phyloP scores from a whole-genome alignment of 768 basidiomycete genomes.

The Hemileccinum rubropunctum region DNA sequence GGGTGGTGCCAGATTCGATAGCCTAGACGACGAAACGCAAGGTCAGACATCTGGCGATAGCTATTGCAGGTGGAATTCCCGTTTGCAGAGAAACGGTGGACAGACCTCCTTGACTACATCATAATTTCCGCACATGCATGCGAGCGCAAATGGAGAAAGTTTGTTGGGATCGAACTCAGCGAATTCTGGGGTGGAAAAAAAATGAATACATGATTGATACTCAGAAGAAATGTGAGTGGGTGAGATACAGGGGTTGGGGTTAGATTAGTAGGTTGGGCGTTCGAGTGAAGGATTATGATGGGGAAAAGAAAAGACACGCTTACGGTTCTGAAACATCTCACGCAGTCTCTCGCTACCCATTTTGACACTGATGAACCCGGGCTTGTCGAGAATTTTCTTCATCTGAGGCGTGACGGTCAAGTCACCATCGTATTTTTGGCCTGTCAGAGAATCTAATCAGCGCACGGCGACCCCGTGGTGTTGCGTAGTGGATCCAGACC shows the following conservation, averaged over 20 bases:
- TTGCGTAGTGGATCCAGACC: slow-evolving; percentile 2
- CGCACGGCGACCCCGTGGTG: too few species aligned
- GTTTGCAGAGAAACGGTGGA: neutral
- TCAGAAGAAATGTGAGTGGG: neutral
- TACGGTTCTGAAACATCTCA: slow-evolving; percentile 29
- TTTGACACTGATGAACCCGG: slow-evolving; percentile 23
- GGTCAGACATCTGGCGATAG: neutral
- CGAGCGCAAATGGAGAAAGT: slow-evolving; percentile 23
- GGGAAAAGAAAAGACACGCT: slow-evolving; percentile 3
- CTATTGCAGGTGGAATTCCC: neutral
- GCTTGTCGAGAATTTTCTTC: slow-evolving; percentile 23
- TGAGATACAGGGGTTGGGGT: neutral
- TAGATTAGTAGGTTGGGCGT: neutral
- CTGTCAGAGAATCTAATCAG: slow-evolving; percentile 11
- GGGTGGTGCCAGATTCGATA: slow-evolving; percentile 30
- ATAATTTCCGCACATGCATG: slow-evolving; percentile 24
- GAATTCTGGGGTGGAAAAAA: slow-evolving; percentile 15
- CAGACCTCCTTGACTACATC: slow-evolving; percentile 21
- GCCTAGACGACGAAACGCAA: slow-evolving; percentile 10
- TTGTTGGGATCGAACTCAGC: slow-evolving; percentile 13
- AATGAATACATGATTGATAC: neutral
- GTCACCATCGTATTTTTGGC: slow-evolving; percentile 15
- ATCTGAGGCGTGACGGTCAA: slow-evolving; percentile 28
- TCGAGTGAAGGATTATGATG: neutral
- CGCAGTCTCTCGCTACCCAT: slow-evolving; percentile 29